Conservation (phyloP, 345 rosid genomes). For the Aegle marmelos region DNA sequence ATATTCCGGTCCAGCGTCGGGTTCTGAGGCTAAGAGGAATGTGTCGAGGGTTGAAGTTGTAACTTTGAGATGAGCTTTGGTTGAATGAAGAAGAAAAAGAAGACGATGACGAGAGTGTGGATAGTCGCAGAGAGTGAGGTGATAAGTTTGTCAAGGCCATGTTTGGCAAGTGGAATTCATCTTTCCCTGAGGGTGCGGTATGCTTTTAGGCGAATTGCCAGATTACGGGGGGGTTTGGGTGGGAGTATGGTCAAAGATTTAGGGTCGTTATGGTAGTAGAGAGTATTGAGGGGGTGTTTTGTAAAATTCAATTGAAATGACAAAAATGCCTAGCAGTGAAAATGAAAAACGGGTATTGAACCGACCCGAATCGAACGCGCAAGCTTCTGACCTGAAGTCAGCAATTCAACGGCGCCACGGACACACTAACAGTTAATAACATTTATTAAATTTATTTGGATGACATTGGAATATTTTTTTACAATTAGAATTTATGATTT, state of each 20-base stretch:
- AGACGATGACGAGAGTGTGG: constrained; percentile 17
- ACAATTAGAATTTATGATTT: too few relatives aligned
- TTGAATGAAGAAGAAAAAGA: background rate
- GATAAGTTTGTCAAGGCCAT: constrained; percentile 16
- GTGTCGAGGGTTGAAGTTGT: constrained; percentile 19
- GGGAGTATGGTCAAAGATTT: background rate
- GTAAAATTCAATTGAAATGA: too few relatives aligned
- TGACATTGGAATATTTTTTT: too few relatives aligned
- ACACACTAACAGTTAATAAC: too few relatives aligned
- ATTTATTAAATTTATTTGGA: too few relatives aligned
- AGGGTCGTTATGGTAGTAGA: too few relatives aligned
- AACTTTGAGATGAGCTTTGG: constrained; percentile 11
- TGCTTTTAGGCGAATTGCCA: background rate
- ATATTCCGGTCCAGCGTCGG: constrained; percentile 18
- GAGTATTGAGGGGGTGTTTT: background rate
- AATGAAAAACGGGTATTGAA: too few relatives aligned
- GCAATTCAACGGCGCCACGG: too few relatives aligned
- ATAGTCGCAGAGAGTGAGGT: constrained; percentile 22
- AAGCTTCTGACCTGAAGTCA: constrained; percentile 98
- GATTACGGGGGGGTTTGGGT: background rate
- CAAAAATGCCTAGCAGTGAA: too few relatives aligned
- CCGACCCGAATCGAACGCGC: constrained; percentile 92
- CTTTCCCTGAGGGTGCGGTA: background rate
- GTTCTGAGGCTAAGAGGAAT: background rate
- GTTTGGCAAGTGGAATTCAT: background rate